These are phyloP conservation scores for Tolypocladium paradoxum DNA, from an alignment of 2,329 filamentous ascomycete species.

Conservation along the genomic window DNA sequence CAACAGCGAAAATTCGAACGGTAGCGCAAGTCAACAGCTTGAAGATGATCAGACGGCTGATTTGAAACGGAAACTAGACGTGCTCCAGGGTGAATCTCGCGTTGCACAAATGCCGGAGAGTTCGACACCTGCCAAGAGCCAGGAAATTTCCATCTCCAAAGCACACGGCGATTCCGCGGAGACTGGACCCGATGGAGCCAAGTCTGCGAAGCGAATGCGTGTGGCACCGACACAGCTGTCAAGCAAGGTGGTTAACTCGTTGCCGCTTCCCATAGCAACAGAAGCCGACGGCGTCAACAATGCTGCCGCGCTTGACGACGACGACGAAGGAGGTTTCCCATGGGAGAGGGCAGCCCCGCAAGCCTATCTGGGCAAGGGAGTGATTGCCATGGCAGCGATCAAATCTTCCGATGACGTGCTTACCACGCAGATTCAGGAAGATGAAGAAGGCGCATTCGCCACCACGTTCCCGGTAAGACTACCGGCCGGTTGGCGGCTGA, in stretches of 20 bases:
- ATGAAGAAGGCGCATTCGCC: conserved; percentile 14
- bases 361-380: conserved; percentile 26
- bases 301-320: background rate
- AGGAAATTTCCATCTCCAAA: background rate
- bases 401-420: conserved; percentile 10
- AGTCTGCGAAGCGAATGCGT: conserved; percentile 15
- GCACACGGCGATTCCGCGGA: background rate
- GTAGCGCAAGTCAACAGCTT: background rate
- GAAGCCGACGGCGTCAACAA: conserved; percentile 1
- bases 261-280: conserved; percentile 2
- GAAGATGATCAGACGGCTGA: background rate
- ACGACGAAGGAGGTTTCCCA: background rate
- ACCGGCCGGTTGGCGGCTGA: conserved; percentile 32
- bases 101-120: background rate
- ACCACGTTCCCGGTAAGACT: conserved; percentile 15
- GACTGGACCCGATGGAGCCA: conserved; percentile 1
- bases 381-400: conserved; percentile 13
- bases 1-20: background rate
- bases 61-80: background rate
- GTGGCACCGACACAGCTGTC: conserved; percentile 13
- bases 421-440: conserved; percentile 12
- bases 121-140: background rate
- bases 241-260: background rate
- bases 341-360: conserved; percentile 11
- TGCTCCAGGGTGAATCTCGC: no score